Evolutionary conservation across 257 asterid species (phyloP), one percentile per base, ranked within the genome.

Genomic region (Jaltomata sinuosa): DNA sequence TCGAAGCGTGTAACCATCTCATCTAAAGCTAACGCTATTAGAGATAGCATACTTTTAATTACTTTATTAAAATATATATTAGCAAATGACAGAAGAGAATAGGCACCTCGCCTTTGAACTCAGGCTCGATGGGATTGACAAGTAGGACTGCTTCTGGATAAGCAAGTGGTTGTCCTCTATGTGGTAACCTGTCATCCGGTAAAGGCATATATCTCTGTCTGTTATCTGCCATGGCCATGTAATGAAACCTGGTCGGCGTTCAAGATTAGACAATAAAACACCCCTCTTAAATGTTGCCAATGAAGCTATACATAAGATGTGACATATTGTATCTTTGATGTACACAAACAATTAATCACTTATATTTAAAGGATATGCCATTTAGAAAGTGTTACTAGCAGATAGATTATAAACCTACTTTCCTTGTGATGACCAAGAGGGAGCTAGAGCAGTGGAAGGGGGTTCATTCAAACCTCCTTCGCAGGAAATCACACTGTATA

Each of bases 81-180:
- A 64, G 11, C 11, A 42, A 62, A 52, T 54, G 12, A 21, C 2
- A 15, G 52, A 27, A 9, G 31, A 32, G 47, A 69, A 22, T 40
- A 85, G 45, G 47, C 84, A 95, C 98, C 88, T 95, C 97, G 84
- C 98, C 98, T 89, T 85, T 88, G 42, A 95, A 92, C 72, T 92
- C 91, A 19, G 92, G 92, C 68, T 95, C 96, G 21, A 93, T 69
- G 0, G 98, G 98, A 83, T 94, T 83, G 29, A 91, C 91, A 83
- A 95, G 96, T 18, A 92, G 93, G 84, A 95, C 97, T 16, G 98
- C 98, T 91, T 95, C 98, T 0, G 93, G 93, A 81, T 95, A 95
- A 81, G 90, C 97, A 65, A 95, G 91, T 15, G 83, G 84, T 77
- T 91, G 91, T 52, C 98, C 96, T 87, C 95, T 88, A 61, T 82